Evolutionary conservation across 75 land plant genomes (phyloP), one percentile per base, ranked within the genome.

Genomic region (Gnetum montanum): DNA sequence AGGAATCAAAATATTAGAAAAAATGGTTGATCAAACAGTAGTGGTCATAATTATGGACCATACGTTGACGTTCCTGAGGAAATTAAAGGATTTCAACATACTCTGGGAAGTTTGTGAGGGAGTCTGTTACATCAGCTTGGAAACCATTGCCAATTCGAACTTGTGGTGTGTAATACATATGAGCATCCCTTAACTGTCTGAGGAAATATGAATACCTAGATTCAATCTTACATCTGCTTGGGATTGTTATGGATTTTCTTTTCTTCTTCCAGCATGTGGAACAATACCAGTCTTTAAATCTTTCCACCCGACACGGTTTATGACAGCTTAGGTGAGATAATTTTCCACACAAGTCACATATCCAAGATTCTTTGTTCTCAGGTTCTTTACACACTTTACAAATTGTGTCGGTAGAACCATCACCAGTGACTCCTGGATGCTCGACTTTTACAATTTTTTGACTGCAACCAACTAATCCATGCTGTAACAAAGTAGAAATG

Each of bases 271-370:
- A 13, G 49, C 67, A 65, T 12, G 51, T 29, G n/a, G 23, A 6
- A 65, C 67, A 65, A 23, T 29, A 11, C 66, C 66, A 65, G 12
- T 58, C 27, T 13, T 65, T 50, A 20, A 2, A 20, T 43, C 47
- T 47, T 12, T 5, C 13, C 22, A 6, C 44, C 13, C 61, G 18
- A 19, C 30, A 40, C 4, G 49, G 43, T 22, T 24, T 38, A 15
- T 13, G 41, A 65, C 67, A 65, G 24, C 67, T 29, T 16, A 65
- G 22, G 45, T 65, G 67, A 31, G 23, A 65, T 18, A 49, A 34
- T 11, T 65, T 34, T 44, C 62, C 67, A 58, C 67, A 65, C 8
- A 27, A 29, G 44, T 65, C 67, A 65, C 67, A 65, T 41, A 65
- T 61, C n/a, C 61, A 67, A 31, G 67, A 30, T 22, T 25, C 28